Percentiles rank a stretch among this genome's conserved stretches.
These are phyloP conservation scores for Suillus spraguei DNA, from an alignment of 768 basidiomycete species.

Conservation along the genomic window DNA sequence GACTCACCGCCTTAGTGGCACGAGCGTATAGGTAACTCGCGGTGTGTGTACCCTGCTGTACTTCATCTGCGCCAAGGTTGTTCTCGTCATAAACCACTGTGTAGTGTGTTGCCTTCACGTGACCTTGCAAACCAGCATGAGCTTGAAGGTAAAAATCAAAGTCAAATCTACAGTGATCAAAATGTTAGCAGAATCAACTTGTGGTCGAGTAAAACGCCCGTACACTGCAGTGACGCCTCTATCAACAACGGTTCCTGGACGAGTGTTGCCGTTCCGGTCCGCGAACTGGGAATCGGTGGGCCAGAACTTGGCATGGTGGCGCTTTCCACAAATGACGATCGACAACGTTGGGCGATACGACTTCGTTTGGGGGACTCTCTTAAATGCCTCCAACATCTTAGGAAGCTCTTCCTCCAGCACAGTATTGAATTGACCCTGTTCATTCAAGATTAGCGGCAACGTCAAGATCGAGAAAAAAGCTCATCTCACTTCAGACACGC, in stretches of 20 bases:
- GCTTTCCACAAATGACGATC: slow-evolving; percentile 83
- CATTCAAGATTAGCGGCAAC: background rate
- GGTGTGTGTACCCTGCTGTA: slow-evolving; percentile 74
- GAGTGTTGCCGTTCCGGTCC: slow-evolving; percentile 73
- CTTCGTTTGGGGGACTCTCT: slow-evolving; percentile 40
- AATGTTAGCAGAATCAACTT: background rate
- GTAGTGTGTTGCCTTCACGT: slow-evolving; percentile 76
- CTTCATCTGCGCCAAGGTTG: slow-evolving; percentile 61
- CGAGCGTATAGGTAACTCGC: slow-evolving; percentile 77
- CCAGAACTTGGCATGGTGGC: slow-evolving; percentile 59
- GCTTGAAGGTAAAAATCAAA: slow-evolving; percentile 75
- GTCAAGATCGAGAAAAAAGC: too few species aligned
- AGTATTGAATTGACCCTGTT: slow-evolving; percentile 73
- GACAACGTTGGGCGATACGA: slow-evolving; percentile 65
- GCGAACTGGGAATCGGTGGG: slow-evolving; percentile 51
- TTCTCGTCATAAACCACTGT: slow-evolving; percentile 81
- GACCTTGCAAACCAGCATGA: slow-evolving; percentile 73
- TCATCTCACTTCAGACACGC: slow-evolving; percentile 79
- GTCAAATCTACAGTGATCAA: slow-evolving; percentile 48
- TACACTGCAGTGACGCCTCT: slow-evolving; percentile 74
- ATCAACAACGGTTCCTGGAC: slow-evolving; percentile 81
- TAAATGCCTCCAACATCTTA: slow-evolving; percentile 62
- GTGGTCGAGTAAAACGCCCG: slow-evolving; percentile 27
- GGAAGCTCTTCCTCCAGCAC: slow-evolving; percentile 65
- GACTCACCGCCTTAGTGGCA: slow-evolving; percentile 82